These are phyloP conservation scores for Saccharomyces paradoxus DNA, from an alignment of 805 yeast species.

Conservation along the genomic window DNA sequence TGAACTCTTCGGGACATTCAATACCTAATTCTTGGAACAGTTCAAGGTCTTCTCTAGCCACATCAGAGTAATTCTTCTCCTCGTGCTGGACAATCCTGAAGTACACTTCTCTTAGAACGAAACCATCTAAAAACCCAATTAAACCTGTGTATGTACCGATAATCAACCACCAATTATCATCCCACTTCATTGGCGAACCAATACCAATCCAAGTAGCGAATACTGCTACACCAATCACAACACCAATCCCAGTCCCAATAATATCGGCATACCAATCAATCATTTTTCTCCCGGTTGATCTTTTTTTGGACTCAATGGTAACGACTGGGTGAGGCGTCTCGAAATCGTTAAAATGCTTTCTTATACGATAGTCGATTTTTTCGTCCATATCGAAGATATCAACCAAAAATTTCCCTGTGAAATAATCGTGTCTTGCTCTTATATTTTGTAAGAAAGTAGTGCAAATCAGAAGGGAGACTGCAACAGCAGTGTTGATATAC, in stretches of 20 bases:
- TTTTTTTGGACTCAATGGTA: conserved; percentile 11
- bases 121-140: conserved; percentile 38
- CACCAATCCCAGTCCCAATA: conserved; percentile 38
- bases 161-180: conserved; percentile 38
- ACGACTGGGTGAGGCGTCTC: conserved; percentile 21
- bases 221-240: conserved; percentile 28
- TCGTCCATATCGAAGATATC: conserved; percentile 23
- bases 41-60: conserved; percentile 30
- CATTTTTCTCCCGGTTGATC: conserved; percentile 14
- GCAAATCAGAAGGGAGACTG: conserved; percentile 31
- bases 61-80: conserved; percentile 19
- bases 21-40: conserved; percentile 25
- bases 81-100: conserved; percentile 23
- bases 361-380: conserved; percentile 23
- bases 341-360: conserved; percentile 17
- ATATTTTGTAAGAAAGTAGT: conserved; percentile 35
- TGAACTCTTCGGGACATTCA: conserved; percentile 16
- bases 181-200: conserved; percentile 33
- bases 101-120: conserved; percentile 34
- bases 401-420: conserved; percentile 17
- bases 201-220: conserved; percentile 33
- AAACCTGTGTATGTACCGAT: conserved; percentile 42
- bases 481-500: conserved; percentile 36
- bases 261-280: conserved; percentile 37
- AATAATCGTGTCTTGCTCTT: conserved; percentile 32